Percentiles rank a stretch among this genome's conserved stretches.
phyloP scores from a whole-genome alignment of 2,329 filamentous ascomycete species.

The Waltergamsia citrina region DNA sequence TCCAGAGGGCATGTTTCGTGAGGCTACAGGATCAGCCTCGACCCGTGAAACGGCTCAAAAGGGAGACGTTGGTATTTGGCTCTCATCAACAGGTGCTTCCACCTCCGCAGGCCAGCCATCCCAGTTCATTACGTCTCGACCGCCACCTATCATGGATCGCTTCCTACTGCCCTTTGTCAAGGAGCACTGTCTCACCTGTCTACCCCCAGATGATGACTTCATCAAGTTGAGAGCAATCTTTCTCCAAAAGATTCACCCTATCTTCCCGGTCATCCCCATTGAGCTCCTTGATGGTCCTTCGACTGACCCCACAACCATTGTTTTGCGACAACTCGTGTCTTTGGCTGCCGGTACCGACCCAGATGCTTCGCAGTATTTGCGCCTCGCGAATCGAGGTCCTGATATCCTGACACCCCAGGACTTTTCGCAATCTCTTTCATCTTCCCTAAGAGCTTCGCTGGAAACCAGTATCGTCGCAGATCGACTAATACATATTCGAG shows the following conservation, averaged over 20 bases:
- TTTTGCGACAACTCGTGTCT: constrained; percentile 44
- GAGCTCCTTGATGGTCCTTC: constrained; percentile 17
- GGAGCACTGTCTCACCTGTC: constrained; percentile 34
- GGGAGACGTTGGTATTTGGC: constrained; percentile 48
- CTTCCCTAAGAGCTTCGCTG: constrained; percentile 36
- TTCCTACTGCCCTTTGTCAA: constrained; percentile 31
- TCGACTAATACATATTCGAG: constrained; percentile 44
- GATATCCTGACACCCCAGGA: constrained; percentile 31
- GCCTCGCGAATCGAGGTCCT: constrained; percentile 26
- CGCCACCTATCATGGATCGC: constrained; percentile 27
- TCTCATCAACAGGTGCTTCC: constrained; percentile 21
- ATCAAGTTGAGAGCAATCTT: constrained; percentile 34
- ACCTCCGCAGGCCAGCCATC: constrained; percentile 15
- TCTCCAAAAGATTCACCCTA: constrained; percentile 41
- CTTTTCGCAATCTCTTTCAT: constrained; percentile 37
- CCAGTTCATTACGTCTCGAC: constrained; percentile 26
- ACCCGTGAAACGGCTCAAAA: constrained; percentile 29
- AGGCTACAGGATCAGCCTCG: constrained; percentile 32
- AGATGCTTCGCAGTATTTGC: constrained; percentile 32
- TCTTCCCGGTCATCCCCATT: constrained; percentile 41
- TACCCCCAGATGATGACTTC: constrained; percentile 38
- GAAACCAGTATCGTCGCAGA: constrained; percentile 45
- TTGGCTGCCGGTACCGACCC: constrained; percentile 43
- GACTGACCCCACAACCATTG: constrained; percentile 25
- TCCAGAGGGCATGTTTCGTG: constrained; percentile 50